Percentiles rank a stretch among this genome's conserved stretches.
Conservation (phyloP, 2,329 filamentous ascomycete genomes). For the Pyrenophora teres region DNA sequence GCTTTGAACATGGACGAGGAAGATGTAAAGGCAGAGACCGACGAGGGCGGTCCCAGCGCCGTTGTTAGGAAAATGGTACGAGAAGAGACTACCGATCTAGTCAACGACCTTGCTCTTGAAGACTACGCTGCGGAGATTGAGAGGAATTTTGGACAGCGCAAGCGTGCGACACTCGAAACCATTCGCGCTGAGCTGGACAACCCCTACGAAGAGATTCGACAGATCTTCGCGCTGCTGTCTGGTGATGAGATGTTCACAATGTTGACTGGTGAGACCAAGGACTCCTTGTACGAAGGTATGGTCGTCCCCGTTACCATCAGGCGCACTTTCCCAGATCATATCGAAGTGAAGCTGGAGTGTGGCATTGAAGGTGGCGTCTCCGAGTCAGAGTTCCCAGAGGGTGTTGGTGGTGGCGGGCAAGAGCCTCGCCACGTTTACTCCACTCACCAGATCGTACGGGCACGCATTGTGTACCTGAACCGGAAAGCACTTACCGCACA, state of each 20-base stretch:
- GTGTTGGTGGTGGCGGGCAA: conserved; percentile 57
- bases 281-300: conserved; percentile 86
- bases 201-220: conserved; percentile 91
- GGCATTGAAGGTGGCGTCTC: conserved; percentile 90
- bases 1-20: conserved; percentile 96
- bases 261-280: conserved; percentile 89
- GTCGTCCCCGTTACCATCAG: conserved; percentile 88
- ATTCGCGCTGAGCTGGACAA: conserved; percentile 92
- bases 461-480: conserved; percentile 86
- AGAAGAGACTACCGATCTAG: conserved; percentile 89
- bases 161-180: conserved; percentile 93
- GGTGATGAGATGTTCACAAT: conserved; percentile 90
- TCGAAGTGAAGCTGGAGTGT: conserved; percentile 91
- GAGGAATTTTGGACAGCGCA: conserved; percentile 88
- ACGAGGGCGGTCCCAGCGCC: conserved; percentile 85
- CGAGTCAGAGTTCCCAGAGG: conserved; percentile 77
- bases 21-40: conserved; percentile 91
- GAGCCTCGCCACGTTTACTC: conserved; percentile 69
- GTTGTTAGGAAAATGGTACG: conserved; percentile 95
- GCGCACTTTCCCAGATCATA: conserved; percentile 87
- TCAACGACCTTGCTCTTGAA: conserved; percentile 94
- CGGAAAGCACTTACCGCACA: conserved; percentile 83
- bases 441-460: conserved; percentile 81
- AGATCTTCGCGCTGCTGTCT: conserved; percentile 71
- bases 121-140: conserved; percentile 97